Evolutionary conservation across 2,329 filamentous ascomycete genomes (phyloP), one percentile per base, ranked within the genome.

Genomic region (Trichoderma harzianum): DNA sequence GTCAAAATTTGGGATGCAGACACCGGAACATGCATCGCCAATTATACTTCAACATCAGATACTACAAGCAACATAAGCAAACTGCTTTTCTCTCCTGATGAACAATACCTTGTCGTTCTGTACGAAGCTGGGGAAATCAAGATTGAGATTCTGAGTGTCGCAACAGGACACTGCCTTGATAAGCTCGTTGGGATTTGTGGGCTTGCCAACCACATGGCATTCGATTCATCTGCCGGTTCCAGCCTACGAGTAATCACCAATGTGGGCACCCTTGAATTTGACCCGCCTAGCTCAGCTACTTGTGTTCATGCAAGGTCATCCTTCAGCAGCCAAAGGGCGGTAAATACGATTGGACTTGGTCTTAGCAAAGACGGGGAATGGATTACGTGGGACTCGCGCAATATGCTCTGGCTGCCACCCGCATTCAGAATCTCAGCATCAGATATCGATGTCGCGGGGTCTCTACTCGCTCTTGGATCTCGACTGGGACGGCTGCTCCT

Each of bases 371-470:
- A 72, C 26, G 64, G 28, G 10, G 39, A 51, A 4, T 72, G 70
- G 70, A 16, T 72, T 34, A 62, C 57, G 1, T 72, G 65, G 70
- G 10, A 69, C 21, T 58, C 47, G 24, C 14, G 16, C n/a, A 69
- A 63, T 1, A 12, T 72, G n/a, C 30, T 72, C 14, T 69, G 70
- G 70, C 11, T 72, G 10, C 70, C 70, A 18, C 47, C 70, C 5
- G 18, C 18, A 0, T 60, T 32, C 39, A 51, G 26, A 11, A 24
- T 53, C 18, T 63, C 70, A 7, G 55, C 70, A 34, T 24, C 36
- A 12, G 70, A 69, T 28, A 68, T 72, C 16, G 65, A 63, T 34
- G 6, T 51, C 7, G 21, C 43, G 6, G 14, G 21, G 1, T 69
- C 51, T 43, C 14, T 12, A 2, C 51, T 72, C 7, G 70, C 65